Conservation (phyloP, 176 grass and related monocot genomes). For the Echinochloa phyllopogon region DNA sequence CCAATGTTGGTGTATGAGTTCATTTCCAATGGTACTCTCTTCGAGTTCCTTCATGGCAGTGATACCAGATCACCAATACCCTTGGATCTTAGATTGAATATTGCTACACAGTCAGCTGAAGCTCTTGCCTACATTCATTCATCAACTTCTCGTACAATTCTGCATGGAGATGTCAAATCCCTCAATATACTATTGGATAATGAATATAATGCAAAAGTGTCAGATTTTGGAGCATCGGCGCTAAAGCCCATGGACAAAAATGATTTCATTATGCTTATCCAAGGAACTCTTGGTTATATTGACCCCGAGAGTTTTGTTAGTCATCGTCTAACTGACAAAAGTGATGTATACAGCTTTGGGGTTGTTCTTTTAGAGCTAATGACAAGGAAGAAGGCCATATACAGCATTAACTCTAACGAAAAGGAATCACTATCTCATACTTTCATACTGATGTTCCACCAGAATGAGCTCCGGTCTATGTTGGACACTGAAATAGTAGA, state of each 20-base stretch:
- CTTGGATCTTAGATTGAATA: constrained; percentile 46
- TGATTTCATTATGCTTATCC: constrained; percentile 68
- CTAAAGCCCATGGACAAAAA: constrained; percentile 55
- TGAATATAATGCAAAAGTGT: constrained; percentile 49
- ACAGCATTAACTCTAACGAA: constrained; percentile 28
- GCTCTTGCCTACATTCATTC: constrained; percentile 56
- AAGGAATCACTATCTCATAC: constrained; percentile 20
- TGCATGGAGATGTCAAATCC: constrained; percentile 62
- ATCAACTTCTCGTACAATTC: constrained; percentile 46
- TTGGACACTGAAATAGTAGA: constrained; percentile 28
- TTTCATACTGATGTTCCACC: constrained; percentile 22
- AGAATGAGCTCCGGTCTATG: constrained; percentile 14
- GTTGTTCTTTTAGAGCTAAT: constrained; percentile 76
- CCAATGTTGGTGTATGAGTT: constrained; percentile 61
- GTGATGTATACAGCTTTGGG: constrained; percentile 75
- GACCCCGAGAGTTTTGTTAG: constrained; percentile 67
- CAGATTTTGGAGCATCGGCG: constrained; percentile 69
- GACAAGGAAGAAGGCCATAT: constrained; percentile 66
- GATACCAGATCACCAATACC: constrained; percentile 5
- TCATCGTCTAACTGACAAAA: constrained; percentile 71
- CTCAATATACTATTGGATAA: constrained; percentile 56
- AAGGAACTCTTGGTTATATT: constrained; percentile 76
- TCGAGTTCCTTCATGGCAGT: constrained; percentile 48
- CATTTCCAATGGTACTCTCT: constrained; percentile 48
- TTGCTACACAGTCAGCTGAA: constrained; percentile 48